Percentiles rank a stretch among this genome's conserved stretches.
These are phyloP conservation scores for Ambrosia artemisiifolia DNA, from an alignment of 129 eudicot genomes.

Conservation along the genomic window DNA sequence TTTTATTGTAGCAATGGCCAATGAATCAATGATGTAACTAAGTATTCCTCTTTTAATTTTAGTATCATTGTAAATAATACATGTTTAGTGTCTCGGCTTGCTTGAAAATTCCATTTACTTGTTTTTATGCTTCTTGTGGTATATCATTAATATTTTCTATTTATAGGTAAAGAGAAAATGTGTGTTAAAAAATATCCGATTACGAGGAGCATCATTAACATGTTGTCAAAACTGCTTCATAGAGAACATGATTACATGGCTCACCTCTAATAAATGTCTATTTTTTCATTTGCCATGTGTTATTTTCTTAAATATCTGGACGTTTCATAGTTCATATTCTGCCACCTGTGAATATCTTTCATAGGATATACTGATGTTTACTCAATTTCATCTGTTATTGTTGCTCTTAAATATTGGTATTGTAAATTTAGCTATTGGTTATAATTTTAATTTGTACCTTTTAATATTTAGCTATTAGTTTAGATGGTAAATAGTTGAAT, in stretches of 20 bases:
- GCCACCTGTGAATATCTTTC: background rate
- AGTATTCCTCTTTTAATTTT: background rate
- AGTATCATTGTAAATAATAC: background rate
- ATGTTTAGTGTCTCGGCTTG: background rate
- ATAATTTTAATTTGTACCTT: background rate
- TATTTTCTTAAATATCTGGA: background rate
- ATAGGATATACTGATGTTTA: background rate
- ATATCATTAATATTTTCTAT: background rate
- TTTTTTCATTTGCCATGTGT: background rate
- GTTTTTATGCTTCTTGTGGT: background rate
- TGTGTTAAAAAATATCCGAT: background rate
- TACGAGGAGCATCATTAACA: background rate
- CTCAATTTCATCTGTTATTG: background rate
- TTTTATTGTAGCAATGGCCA: background rate
- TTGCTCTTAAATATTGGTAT: background rate
- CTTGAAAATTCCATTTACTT: background rate
- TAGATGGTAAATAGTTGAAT: background rate
- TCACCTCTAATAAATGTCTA: background rate
- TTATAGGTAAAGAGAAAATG: background rate
- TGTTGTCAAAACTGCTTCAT: background rate
- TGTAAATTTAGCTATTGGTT: background rate
- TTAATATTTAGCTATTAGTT: background rate
- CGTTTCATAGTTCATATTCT: background rate
- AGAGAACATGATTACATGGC: background rate
- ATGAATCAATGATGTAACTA: background rate